Evolutionary conservation across 768 basidiomycete species (phyloP).

Genomic region (Lenzites betulinus): DNA sequence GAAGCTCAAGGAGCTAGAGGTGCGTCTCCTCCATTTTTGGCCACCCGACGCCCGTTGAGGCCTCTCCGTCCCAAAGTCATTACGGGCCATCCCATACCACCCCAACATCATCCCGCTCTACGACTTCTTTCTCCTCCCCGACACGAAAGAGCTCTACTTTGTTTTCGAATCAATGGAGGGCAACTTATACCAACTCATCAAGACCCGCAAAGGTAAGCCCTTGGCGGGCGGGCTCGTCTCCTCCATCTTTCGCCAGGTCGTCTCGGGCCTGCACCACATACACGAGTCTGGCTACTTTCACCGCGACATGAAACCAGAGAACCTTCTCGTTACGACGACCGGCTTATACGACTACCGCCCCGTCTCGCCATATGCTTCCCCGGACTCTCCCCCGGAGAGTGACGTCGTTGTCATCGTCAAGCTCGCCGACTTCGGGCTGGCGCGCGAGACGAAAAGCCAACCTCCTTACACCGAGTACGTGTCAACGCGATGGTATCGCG

Average conservation of each 20-base stretch:
- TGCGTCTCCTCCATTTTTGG: constrained; percentile 40
- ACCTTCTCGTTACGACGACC: constrained; percentile 96
- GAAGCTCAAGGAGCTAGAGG: constrained; percentile 93
- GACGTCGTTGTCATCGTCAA: constrained; percentile 98
- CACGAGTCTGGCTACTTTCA: constrained; percentile 95
- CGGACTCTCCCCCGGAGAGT: constrained; percentile 72
- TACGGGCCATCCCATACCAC: constrained; percentile 92
- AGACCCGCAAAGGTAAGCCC: constrained; percentile 90
- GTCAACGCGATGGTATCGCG: constrained; percentile 99
- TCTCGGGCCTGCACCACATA: constrained; percentile 89
- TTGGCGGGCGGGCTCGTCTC: constrained; percentile 97
- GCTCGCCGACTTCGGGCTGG: constrained; percentile 97
- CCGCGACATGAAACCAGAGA: constrained; percentile 99
- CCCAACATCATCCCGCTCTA: constrained; percentile 98
- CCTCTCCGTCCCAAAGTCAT: constrained; percentile 56
- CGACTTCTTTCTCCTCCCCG: constrained; percentile 97
- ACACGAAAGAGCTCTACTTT: constrained; percentile 95
- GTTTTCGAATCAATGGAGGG: constrained; percentile 99
- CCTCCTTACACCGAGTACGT: constrained; percentile 99
- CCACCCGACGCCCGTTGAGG: constrained; percentile 10
- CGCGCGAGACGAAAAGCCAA: constrained; percentile 80
- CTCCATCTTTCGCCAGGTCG: constrained; percentile 91
- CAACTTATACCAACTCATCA: constrained; percentile 98
- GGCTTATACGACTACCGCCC: constrained; percentile 91
- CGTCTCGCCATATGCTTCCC: constrained; percentile 67